phyloP scores from a whole-genome alignment of 352 stramenopile species.

The Phytophthora pseudosyringae region DNA sequence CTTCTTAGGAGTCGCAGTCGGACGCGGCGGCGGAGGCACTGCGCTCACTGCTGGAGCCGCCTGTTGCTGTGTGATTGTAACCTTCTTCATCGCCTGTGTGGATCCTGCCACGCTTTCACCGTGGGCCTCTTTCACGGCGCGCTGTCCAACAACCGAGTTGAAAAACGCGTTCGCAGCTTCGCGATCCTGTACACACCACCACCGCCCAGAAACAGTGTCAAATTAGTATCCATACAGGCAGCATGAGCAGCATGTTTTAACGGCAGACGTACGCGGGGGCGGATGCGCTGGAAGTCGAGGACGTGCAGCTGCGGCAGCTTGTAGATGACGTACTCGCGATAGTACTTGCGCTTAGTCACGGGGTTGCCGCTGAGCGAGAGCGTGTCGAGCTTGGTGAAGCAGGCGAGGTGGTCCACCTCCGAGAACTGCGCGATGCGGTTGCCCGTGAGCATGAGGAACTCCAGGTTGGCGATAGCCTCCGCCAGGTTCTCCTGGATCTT shows the following conservation, averaged over 20 bases:
- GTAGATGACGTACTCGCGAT: constrained; percentile 93
- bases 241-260: not conserved
- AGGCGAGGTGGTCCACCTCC: constrained; percentile 84
- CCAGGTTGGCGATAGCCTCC: constrained; percentile 84
- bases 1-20: constrained; percentile 21
- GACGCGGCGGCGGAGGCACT: constrained; percentile 33
- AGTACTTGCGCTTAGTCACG: constrained; percentile 90
- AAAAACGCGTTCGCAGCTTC: constrained; percentile 78
- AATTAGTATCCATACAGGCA: not conserved
- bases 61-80: constrained; percentile 41
- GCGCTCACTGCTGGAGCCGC: constrained; percentile 22
- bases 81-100: constrained; percentile 55
- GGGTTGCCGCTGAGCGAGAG: constrained; percentile 90
- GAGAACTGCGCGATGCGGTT: constrained; percentile 86
- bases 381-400: constrained; percentile 87
- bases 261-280: constrained; percentile 57
- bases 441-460: constrained; percentile 91
- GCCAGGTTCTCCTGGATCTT: constrained; percentile 83
- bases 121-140: constrained; percentile 62
- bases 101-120: constrained; percentile 44
- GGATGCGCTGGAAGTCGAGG: constrained; percentile 89
- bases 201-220: not conserved
- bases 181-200: constrained; percentile 60
- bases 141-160: constrained; percentile 75
- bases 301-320: constrained; percentile 87